A percentile compares a stretch with the other conserved stretches of the same genome.
phyloP scores from a whole-genome alignment of 345 rosid genomes.

The Euphorbia peplus region DNA sequence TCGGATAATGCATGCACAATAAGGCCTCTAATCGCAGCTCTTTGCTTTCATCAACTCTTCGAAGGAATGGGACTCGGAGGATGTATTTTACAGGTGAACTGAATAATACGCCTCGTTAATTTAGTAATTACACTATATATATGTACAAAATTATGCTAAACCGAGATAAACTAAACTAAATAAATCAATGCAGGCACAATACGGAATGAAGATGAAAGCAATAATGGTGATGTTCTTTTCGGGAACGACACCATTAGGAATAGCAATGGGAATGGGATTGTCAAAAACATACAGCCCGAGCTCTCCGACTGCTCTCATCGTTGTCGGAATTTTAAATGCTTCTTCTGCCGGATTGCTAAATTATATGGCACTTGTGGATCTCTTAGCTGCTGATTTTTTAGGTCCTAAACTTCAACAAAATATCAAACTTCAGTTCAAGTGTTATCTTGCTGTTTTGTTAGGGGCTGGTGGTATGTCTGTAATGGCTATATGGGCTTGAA shows the following conservation, averaged over 20 bases:
- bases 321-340: conserved; percentile 64
- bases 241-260: conserved; percentile 65
- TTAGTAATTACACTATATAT: no score
- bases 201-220: conserved; percentile 38
- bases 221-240: conserved; percentile 69
- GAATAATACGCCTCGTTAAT: neutral
- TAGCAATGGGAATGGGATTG: conserved; percentile 55
- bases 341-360: conserved; percentile 67
- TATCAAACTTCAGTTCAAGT: conserved; percentile 57
- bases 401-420: conserved; percentile 65
- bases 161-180: neutral
- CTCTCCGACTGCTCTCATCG: conserved; percentile 55
- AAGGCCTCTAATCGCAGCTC: conserved; percentile 68
- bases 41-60: conserved; percentile 87
- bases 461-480: conserved; percentile 78
- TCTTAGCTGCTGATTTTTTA: conserved; percentile 64
- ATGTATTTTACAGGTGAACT: conserved; percentile 65
- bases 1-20: conserved; percentile 66
- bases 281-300: conserved; percentile 50
- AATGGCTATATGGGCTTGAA: conserved; percentile 74
- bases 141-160: neutral
- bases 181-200: conserved; percentile 44
- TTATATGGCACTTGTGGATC: conserved; percentile 84
- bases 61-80: conserved; percentile 92
- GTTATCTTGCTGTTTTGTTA: conserved; percentile 48